Evolutionary conservation across 2,329 filamentous ascomycete genomes (phyloP).

Genomic region (Botrytis medusae): DNA sequence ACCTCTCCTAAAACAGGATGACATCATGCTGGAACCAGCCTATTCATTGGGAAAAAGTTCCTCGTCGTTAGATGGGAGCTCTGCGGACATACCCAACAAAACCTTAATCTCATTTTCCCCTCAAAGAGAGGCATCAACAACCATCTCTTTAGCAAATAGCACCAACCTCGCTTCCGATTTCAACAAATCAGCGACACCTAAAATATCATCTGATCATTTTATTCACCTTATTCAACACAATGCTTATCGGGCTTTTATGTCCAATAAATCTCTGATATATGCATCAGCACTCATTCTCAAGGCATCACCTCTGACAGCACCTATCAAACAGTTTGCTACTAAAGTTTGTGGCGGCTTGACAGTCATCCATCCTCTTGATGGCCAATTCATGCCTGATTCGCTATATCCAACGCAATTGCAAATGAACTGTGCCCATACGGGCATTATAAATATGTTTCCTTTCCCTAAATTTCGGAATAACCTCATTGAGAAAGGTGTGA

Average conservation of each 20-base stretch:
- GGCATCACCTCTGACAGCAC: constrained; percentile 11
- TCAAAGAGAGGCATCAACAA: background rate
- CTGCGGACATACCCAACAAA: background rate
- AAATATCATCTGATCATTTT: constrained; percentile 27
- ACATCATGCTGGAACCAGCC: background rate
- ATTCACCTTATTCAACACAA: constrained; percentile 30
- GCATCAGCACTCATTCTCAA: constrained; percentile 16
- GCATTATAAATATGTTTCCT: constrained; percentile 28
- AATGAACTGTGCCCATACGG: constrained; percentile 14
- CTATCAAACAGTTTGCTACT: constrained; percentile 20
- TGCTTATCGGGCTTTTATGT: constrained; percentile 26
- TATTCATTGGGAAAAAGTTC: background rate
- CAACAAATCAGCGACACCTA: background rate
- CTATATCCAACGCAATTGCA: background rate
- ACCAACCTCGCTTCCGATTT: background rate
- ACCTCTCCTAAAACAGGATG: constrained; percentile 14
- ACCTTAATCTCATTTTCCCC: background rate
- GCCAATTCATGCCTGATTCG: background rate
- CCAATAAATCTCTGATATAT: constrained; percentile 26
- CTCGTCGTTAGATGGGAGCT: background rate
- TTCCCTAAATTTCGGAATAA: constrained; percentile 31
- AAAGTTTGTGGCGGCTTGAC: constrained; percentile 23
- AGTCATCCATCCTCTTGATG: constrained; percentile 20
- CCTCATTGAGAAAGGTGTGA: constrained; percentile 25
- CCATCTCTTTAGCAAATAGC: background rate